Evolutionary conservation across 1,284 basidiomycete species (phyloP).

Genomic region (Trichosporon sp.): DNA sequence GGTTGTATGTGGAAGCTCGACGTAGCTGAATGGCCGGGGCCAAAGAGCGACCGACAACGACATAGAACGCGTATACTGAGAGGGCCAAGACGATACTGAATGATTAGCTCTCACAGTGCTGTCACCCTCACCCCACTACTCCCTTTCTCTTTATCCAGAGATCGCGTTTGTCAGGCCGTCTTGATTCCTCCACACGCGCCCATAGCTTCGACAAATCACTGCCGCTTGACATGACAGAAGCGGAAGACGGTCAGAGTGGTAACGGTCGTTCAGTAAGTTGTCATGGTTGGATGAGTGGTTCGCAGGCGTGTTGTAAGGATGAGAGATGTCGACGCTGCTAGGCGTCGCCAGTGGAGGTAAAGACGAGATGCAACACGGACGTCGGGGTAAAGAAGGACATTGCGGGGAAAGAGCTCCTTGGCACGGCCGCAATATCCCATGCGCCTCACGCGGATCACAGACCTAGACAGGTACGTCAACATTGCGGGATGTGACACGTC

Average conservation of each 20-base stretch:
- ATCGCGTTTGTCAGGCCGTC: conserved; percentile 19
- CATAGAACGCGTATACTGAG: conserved; percentile 54
- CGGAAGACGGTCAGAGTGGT: neutral
- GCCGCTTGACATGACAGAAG: neutral
- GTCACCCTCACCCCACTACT: conserved; percentile 25
- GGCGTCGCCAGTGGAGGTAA: neutral
- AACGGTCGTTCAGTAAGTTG: neutral
- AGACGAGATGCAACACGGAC: neutral
- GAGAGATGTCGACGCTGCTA: neutral
- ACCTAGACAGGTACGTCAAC: neutral
- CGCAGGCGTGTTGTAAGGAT: neutral
- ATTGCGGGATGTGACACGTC: neutral
- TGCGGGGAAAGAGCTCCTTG: neutral
- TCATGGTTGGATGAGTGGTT: neutral
- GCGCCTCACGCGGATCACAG: neutral
- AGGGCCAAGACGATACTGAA: conserved; percentile 34
- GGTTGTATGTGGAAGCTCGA: conserved; percentile 49
- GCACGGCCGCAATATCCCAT: neutral
- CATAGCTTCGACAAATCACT: neutral
- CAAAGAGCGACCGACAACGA: conserved; percentile 63
- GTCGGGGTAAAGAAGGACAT: neutral
- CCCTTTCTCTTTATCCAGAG: conserved; percentile 30
- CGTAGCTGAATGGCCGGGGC: conserved; percentile 57
- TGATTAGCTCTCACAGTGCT: neutral
- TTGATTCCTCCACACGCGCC: neutral